Percentiles rank a stretch among this genome's conserved stretches.
Conservation (phyloP, 331 rosid genomes). For the Stylosanthes scabra region DNA sequence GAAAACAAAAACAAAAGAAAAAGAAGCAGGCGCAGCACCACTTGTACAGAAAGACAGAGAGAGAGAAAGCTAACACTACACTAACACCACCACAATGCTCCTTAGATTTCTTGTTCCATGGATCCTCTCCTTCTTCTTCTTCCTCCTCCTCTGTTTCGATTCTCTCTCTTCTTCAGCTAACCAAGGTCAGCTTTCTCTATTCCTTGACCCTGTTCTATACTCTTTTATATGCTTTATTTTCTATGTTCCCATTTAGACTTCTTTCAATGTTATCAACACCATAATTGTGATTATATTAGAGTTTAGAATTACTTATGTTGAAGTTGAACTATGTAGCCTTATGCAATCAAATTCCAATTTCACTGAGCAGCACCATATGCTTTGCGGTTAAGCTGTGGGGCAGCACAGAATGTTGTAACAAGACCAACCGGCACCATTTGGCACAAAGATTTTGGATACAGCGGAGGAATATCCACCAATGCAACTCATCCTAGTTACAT, state of each 20-base stretch:
- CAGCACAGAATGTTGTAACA: constrained; percentile 59
- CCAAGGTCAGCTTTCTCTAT: constrained; percentile 52
- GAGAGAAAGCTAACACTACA: constrained; percentile 13
- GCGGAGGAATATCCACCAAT: constrained; percentile 73
- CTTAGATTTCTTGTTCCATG: constrained; percentile 53
- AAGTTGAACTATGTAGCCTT: no score
- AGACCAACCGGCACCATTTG: constrained; percentile 63
- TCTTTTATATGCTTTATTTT: not conserved
- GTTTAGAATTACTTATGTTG: no score
- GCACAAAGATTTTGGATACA: constrained; percentile 71
- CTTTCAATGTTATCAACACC: no score
- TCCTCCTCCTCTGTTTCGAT: constrained; percentile 34
- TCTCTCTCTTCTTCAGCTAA: constrained; percentile 48
- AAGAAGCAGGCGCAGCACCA: not conserved
- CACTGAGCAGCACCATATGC: constrained; percentile 57
- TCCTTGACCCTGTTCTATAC: not conserved
- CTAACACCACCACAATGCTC: constrained; percentile 44
- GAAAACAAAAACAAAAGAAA: constrained; percentile 7
- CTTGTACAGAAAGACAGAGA: not conserved
- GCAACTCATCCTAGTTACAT: constrained; percentile 58
- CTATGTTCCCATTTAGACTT: constrained; percentile 14
- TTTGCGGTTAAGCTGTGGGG: constrained; percentile 80
- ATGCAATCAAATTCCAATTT: no score
- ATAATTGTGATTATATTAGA: constrained; percentile 5
- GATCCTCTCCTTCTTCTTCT: constrained; percentile 32